Evolutionary conservation across 78 protist genomes (phyloP).

Genomic region (Corallochytrium limacisporum): DNA sequence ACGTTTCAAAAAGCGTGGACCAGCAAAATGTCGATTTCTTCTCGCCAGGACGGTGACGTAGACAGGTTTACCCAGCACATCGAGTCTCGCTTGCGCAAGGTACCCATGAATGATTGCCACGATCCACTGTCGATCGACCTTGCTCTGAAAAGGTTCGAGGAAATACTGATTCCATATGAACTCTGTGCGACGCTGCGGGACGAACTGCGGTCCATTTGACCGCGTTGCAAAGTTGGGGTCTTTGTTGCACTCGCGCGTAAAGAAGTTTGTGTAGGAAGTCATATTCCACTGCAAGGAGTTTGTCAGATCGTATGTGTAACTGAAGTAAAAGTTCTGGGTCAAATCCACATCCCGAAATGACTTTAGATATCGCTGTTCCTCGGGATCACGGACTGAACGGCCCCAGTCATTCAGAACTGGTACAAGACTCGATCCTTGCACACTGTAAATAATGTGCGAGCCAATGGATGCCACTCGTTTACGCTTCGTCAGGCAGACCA

Average conservation of each 20-base stretch:
- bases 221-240: no score
- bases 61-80: neutral
- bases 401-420: constrained; percentile 11
- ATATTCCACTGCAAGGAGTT: constrained; percentile 53
- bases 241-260: no score
- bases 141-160: neutral
- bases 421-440: constrained; percentile 41
- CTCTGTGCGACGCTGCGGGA: no score
- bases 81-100: constrained; percentile 32
- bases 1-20: constrained; percentile 90
- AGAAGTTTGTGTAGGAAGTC: constrained; percentile 9
- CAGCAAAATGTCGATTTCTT: constrained; percentile 82
- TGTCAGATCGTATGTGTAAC: constrained; percentile 82
- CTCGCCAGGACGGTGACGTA: constrained; percentile 78
- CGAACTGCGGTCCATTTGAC: no score
- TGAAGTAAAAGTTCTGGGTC: constrained; percentile 64
- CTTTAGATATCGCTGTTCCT: neutral
- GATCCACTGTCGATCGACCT: constrained; percentile 37
- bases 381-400: neutral
- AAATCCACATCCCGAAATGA: constrained; percentile 49
- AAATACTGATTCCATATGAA: constrained; percentile 79
- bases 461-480: constrained; percentile 64
- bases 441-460: constrained; percentile 48
- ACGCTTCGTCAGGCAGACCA: constrained; percentile 62
- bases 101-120: constrained; percentile 73